These are phyloP conservation scores for Apiosordaria backusii DNA, from an alignment of 495 filamentous ascomycete species.

Conservation along the genomic window DNA sequence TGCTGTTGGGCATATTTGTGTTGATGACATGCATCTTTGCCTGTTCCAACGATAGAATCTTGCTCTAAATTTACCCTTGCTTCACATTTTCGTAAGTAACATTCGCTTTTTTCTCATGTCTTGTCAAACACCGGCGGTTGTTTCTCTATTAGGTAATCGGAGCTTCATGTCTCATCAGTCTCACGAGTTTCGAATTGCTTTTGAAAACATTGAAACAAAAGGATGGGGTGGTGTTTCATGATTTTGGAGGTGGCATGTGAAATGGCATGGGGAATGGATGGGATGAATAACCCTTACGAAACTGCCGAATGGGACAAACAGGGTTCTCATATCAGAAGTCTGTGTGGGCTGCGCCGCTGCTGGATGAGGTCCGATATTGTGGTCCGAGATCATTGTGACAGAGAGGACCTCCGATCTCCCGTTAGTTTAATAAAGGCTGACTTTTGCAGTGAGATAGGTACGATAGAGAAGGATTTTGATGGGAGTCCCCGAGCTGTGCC, in stretches of 20 bases:
- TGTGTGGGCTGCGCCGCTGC: not conserved
- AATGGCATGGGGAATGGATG: too few relatives aligned
- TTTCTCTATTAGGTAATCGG: not conserved
- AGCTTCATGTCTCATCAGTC: not conserved
- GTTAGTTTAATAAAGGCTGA: not conserved
- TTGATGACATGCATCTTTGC: too few relatives aligned
- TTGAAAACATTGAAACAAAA: not conserved
- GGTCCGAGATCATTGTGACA: too few relatives aligned
- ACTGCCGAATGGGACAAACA: too few relatives aligned
- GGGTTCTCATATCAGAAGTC: not conserved
- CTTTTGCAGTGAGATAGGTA: not conserved
- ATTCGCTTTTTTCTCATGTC: not conserved
- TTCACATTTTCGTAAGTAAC: not conserved
- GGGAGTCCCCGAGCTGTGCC: not conserved
- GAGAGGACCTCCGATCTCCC: not conserved
- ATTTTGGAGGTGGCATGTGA: too few relatives aligned
- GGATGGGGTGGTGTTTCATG: not conserved
- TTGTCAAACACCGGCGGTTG: not conserved
- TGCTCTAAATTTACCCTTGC: not conserved
- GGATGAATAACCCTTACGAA: too few relatives aligned
- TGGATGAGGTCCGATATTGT: not conserved
- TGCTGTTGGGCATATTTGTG: not conserved
- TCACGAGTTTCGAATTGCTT: not conserved
- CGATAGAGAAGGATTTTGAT: too few relatives aligned
- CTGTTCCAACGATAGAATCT: not conserved